Base-by-base conservation (phyloP, 2,329 filamentous ascomycete genomes). In the Penicillium sp. region DNA sequence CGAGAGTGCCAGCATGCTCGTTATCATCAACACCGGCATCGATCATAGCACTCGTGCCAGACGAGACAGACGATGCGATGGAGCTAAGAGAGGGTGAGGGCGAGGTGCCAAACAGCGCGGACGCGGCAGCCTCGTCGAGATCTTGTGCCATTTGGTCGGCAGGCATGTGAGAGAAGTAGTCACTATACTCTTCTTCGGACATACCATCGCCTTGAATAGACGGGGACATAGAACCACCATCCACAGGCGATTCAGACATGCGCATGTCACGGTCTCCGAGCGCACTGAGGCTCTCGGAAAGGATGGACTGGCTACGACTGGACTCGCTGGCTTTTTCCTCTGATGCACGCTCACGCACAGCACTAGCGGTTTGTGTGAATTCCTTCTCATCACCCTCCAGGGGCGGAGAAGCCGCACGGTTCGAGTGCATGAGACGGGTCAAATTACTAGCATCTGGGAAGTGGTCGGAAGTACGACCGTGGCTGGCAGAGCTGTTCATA, bases 321-420 rank as follows among this genome's bases (percentile, higher is more conserved):
- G 62, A 45, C 40, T 59, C 54, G 44, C 61, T 60, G 31, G 60
- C 59, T 56, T 64, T 70, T 53, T 74, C 66, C 54, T 69, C 64
- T 18, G 71, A 72, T 27, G 70, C 69, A 57, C 77, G 79, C 72
- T 79, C 77, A 51, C 82, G 88, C 61, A 97, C 81, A 41, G 86
- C 89, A 59, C 89, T 88, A 13, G 93, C 93, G 1, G 91, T 97
- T 72, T 95, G 89, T 6, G 92, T 96, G 66, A 99, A 99, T 71
- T 97, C 93, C 65, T 87, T 88, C 76, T 97, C 92, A 61, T 97
- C 92, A 62, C 88, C 89, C 73, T 97, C 92, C 31, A 97, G 78
- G 13, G 90, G 89, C 43, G 92, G 91, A 56, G 89, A 93, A 19
- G 87, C 83, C n/a, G 86, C 87, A 52, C 88, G 83, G 53, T 83